Evolutionary conservation across 441 rosid species (phyloP), one percentile per base, ranked within the genome.

Genomic region (Brassica hybrid): DNA sequence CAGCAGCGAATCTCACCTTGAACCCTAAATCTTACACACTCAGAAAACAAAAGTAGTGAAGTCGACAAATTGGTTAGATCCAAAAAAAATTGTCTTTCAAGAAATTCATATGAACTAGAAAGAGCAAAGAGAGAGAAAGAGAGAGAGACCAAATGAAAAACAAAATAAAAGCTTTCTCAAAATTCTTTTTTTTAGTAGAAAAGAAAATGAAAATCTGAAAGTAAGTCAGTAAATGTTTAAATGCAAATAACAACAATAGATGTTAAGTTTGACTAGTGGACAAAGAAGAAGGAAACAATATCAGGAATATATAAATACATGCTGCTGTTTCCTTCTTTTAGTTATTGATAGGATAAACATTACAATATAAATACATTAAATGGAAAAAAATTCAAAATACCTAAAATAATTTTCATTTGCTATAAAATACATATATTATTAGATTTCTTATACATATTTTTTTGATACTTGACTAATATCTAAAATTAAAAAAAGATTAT

Each of bases 241-340:
- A 14, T 52, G 18, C 19, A 54, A 50, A 14, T 54, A 54, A 7
- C 10, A 16, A 54, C 58, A 16, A 7, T 54, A 54, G 58, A 54
- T 16, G 58, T 54, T 54, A 54, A 54, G 58, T 54, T 27, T 54
- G 58, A 54, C 58, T 54, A 54, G 11, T 16, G 10, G 58, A 54
- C 21, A 54, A 54, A 54, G 58, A 54, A 54, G 58, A 54, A 54
- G 58, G 58, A 54, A 54, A 54, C 58, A 7, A 54, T 54, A 54
- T 54, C 58, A 2, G 21, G 21, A 54, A 54, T 2, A 16, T 16
- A 16, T 54, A 54, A 54, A 54, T 7, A 16, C 9, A 16, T 54
- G 11, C 1, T 54, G 21, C 3, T 54, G 21, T 16, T 54, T 5
- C 58, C 58, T 54, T 54, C 23, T 54, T 54, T 54, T 54, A 7